phyloP scores from a whole-genome alignment of 2,329 filamentous ascomycete genomes.

The Sporothrix dimorphospora region DNA sequence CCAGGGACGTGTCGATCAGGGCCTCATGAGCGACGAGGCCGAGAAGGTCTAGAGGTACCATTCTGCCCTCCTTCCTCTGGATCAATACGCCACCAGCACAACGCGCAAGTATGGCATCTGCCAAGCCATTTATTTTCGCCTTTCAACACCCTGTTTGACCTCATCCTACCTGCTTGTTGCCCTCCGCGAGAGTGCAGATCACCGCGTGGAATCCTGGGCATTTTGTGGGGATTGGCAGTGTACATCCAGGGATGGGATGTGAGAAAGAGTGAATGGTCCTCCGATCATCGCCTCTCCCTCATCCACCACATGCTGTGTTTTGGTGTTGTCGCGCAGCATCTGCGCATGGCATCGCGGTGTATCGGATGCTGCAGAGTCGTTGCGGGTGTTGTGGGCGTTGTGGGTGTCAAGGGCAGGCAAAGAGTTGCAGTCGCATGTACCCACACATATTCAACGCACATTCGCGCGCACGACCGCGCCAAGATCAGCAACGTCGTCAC shows the following conservation, averaged over 20 bases:
- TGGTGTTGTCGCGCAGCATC: neutral
- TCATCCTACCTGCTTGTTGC: neutral
- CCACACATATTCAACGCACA: neutral
- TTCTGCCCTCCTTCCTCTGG: neutral
- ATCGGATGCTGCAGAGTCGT: neutral
- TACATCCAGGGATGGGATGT: neutral
- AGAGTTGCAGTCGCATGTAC: neutral
- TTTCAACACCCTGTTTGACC: neutral
- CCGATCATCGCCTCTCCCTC: conserved; percentile 4
- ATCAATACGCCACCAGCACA: neutral
- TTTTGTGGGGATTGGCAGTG: conserved; percentile 14
- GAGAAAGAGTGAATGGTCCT: neutral
- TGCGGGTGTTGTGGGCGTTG: neutral
- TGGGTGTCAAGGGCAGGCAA: neutral
- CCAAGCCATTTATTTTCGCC: neutral
- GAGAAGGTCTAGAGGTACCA: neutral
- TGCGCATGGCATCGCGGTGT: conserved; percentile 12
- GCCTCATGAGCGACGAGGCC: neutral
- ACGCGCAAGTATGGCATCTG: conserved; percentile 13
- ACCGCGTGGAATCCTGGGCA: conserved; percentile 15
- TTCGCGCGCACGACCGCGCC: neutral
- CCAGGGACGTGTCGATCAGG: conserved; percentile 16
- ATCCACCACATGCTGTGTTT: neutral
- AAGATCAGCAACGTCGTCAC: conserved; percentile 7
- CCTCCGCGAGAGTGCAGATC: conserved; percentile 1